phyloP scores from a whole-genome alignment of 495 filamentous ascomycete species.

The Pseudevernia furfuracea region DNA sequence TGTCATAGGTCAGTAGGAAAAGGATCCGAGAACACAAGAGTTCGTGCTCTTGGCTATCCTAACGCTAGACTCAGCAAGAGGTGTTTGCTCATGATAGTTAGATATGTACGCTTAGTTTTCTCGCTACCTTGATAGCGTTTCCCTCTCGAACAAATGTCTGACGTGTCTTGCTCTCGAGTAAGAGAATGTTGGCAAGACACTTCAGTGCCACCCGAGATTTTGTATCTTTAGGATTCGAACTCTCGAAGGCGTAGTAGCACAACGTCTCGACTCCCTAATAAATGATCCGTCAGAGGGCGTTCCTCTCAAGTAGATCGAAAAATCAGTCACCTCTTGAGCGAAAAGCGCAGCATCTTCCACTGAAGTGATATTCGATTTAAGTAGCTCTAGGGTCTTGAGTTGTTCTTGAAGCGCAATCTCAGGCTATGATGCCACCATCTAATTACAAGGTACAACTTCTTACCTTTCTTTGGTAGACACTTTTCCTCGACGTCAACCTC shows the following conservation, averaged over 20 bases:
- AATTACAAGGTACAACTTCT: slow-evolving; percentile 25
- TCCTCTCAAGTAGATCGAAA: background rate
- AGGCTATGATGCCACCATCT: background rate
- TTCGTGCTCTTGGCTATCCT: slow-evolving; percentile 75
- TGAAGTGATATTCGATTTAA: slow-evolving; percentile 9
- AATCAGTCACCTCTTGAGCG: slow-evolving; percentile 2
- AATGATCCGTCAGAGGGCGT: background rate
- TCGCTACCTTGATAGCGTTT: slow-evolving; percentile 60
- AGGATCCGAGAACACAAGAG: slow-evolving; percentile 77
- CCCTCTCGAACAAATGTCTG: slow-evolving; percentile 78
- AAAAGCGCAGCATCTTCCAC: slow-evolving; percentile 8
- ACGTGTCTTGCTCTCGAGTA: slow-evolving; percentile 62
- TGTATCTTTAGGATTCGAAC: slow-evolving; percentile 44
- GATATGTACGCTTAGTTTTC: slow-evolving; percentile 53
- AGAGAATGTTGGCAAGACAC: slow-evolving; percentile 78
- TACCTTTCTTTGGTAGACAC: slow-evolving; percentile 49
- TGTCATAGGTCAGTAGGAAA: slow-evolving; percentile 79
- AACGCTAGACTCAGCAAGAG: slow-evolving; percentile 32
- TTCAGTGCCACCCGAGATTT: slow-evolving; percentile 72
- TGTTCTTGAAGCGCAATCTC: background rate
- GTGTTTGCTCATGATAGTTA: background rate
- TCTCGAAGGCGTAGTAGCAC: slow-evolving; percentile 60
- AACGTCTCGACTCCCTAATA: slow-evolving; percentile 67
- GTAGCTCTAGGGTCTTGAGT: background rate
- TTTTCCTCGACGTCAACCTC: slow-evolving; percentile 48